Conservation (phyloP, 257 asterid species). For the Solanum sejunctum region DNA sequence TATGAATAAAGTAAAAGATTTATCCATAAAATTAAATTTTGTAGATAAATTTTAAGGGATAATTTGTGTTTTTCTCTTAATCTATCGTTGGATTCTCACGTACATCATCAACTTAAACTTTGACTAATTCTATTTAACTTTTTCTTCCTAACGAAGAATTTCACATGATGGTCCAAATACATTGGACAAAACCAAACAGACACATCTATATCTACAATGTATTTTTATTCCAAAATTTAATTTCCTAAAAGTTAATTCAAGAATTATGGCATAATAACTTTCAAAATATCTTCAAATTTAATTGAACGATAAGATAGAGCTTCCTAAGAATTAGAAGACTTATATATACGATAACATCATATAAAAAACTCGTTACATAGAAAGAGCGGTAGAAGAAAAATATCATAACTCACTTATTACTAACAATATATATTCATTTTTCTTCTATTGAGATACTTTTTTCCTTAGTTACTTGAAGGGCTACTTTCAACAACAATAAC, state of each 20-base stretch:
- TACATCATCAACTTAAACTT: not conserved
- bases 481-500: too few relatives aligned
- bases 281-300: not conserved
- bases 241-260: not conserved
- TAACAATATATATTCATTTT: too few relatives aligned
- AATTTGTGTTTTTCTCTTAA: not conserved
- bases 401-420: too few relatives aligned
- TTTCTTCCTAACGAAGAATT: conserved; percentile 1
- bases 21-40: not conserved
- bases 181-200: not conserved
- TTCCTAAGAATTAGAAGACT: not conserved
- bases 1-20: not conserved
- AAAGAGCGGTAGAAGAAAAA: too few relatives aligned
- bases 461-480: too few relatives aligned
- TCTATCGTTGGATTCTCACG: conserved; percentile 6
- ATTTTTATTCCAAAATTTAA: not conserved
- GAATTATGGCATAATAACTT: not conserved
- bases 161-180: not conserved
- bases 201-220: too few relatives aligned
- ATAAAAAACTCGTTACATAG: too few relatives aligned
- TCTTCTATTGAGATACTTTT: too few relatives aligned
- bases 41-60: not conserved
- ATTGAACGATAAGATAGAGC: not conserved
- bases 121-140: not conserved
- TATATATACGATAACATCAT: too few relatives aligned